phyloP scores from a whole-genome alignment of 176 grass and related monocot species.

The Phragmites australis region DNA sequence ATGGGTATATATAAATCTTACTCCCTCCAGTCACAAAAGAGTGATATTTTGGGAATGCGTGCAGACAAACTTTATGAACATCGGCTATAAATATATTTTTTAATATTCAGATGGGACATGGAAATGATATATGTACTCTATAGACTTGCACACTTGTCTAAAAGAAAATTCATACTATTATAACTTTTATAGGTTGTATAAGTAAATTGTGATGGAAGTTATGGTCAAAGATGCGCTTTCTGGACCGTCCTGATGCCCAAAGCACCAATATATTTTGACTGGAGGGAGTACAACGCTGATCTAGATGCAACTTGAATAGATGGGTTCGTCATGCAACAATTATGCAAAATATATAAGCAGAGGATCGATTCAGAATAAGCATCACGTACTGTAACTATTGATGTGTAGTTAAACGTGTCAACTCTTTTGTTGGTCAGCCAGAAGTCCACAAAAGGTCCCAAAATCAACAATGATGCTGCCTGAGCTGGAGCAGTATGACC shows the following conservation, averaged over 20 bases:
- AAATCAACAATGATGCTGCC: constrained; percentile 53
- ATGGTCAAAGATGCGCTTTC: background rate
- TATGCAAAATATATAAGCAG: background rate
- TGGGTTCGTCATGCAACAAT: background rate
- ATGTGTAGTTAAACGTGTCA: constrained; percentile 53
- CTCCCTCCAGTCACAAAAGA: background rate
- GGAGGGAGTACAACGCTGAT: no score
- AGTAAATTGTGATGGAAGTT: background rate
- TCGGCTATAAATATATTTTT: no score
- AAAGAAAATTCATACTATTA: background rate
- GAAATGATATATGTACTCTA: no score
- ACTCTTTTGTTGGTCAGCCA: constrained; percentile 58
- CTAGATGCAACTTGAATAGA: no score
- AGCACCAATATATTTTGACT: no score
- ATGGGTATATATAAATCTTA: background rate
- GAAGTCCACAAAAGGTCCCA: constrained; percentile 63
- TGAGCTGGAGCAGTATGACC: constrained; percentile 67
- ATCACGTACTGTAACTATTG: constrained; percentile 53
- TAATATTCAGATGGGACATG: background rate
- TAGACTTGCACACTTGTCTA: no score
- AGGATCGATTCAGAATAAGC: background rate
- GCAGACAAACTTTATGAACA: no score
- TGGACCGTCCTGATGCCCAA: background rate
- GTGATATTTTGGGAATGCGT: no score
- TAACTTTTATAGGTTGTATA: background rate